Evolutionary conservation across 495 filamentous ascomycete species (phyloP), one percentile per base, ranked within the genome.

Genomic region (Hypoxylon fragiforme): DNA sequence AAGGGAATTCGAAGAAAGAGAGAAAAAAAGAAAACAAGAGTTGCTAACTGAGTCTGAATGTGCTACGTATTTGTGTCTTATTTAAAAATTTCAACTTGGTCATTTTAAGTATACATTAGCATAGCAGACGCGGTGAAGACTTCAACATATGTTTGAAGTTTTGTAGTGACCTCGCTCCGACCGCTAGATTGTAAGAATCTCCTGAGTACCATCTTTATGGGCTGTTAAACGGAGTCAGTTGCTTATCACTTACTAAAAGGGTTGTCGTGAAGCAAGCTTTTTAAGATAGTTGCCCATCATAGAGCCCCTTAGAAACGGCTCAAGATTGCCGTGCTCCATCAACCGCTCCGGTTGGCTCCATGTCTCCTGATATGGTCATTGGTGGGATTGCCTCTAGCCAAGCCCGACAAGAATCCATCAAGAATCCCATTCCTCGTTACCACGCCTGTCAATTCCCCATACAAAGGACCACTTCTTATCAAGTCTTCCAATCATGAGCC

Each of bases 271-370:
- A 62, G 58, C 58, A 62, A 51, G 52, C 58, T 62, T 57, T 56
- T 57, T 56, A 52, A 62, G 52, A 62, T 62, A 62, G 58, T 62
- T 53, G 58, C 58, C 48, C 58, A 57, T 62, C 47, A 62, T 34
- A 62, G 58, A 62, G 48, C 58, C 58, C 58, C 58, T 62, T 57
- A 37, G 58, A 53, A 62, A 57, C 47, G 42, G 52, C 31, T 32
- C 46, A 56, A 62, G 52, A 62, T 62, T 57, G 58, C 52, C 48
- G 58, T 62, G 47, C 58, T 56, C 58, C 58, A 57, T 56, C 38
- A n/a, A 62, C 47, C 26, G 47, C 47, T 51, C 43, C 53, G 34
- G 32, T 19, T 19, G 43, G 34, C 21, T 28, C 58, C 48, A 53
- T 28, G 58, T 44, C 20, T 14, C 8, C n/a, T 16, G 31, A 38